These are phyloP conservation scores for Emergomyces orientalis DNA, from an alignment of 2,329 filamentous ascomycete species.

Conservation along the genomic window DNA sequence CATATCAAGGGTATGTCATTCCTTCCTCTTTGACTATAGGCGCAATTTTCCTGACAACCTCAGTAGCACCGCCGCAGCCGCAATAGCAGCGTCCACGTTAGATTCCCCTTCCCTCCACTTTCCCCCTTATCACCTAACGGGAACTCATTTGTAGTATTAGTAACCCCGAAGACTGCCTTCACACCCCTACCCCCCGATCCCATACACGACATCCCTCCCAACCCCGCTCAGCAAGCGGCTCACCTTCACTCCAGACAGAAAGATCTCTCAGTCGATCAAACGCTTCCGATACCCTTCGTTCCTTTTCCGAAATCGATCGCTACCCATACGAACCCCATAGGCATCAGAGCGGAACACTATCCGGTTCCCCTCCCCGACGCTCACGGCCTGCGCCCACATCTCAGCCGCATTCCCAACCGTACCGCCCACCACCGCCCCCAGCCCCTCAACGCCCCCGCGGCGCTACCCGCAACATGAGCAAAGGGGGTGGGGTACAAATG, in stretches of 20 bases:
- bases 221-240: conserved; percentile 25
- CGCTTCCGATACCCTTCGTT: conserved; percentile 23
- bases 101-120: conserved; percentile 11
- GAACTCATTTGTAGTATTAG: conserved; percentile 18
- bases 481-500: conserved; percentile 79
- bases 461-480: conserved; percentile 62
- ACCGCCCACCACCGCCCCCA: conserved; percentile 29
- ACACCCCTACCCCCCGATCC: conserved; percentile 19
- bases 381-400: conserved; percentile 17
- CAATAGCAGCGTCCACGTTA: conserved; percentile 31
- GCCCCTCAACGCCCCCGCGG: conserved; percentile 43
- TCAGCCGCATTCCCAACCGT: conserved; percentile 25
- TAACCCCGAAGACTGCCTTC: conserved; percentile 33
- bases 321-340: conserved; percentile 1
- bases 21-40: conserved; percentile 11
- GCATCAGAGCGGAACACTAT: neutral
- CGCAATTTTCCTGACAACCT: conserved; percentile 13
- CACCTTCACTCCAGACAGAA: conserved; percentile 25
- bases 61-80: conserved; percentile 29
- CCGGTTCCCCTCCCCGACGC: conserved; percentile 19
- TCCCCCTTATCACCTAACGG: neutral
- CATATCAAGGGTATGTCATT: conserved; percentile 58
- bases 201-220: conserved; percentile 33
- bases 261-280: conserved; percentile 22
- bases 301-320: conserved; percentile 21